Evolutionary conservation across 257 asterid genomes (phyloP).

Genomic region (Rhazya stricta): DNA sequence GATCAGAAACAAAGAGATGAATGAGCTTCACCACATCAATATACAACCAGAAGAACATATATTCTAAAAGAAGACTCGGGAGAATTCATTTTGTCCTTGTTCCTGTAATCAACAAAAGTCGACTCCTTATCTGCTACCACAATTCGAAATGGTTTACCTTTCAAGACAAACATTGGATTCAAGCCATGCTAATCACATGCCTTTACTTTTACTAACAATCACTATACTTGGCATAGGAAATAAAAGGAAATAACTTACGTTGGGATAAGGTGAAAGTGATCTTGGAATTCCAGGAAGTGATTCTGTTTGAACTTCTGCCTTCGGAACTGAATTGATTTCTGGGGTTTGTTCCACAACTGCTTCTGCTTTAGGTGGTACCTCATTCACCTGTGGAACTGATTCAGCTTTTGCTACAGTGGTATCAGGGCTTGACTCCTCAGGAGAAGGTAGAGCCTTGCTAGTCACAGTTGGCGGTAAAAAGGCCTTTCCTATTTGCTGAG

Average conservation of each 20-base stretch:
- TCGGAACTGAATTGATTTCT: slow-evolving; percentile 52
- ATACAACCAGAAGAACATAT: neutral
- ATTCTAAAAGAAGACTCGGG: neutral
- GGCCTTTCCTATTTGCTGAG: slow-evolving; percentile 84
- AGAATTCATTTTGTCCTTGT: neutral
- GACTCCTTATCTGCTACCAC: neutral
- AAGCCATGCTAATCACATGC: neutral
- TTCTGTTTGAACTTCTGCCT: slow-evolving; percentile 44
- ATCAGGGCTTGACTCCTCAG: slow-evolving; percentile 36
- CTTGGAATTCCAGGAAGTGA: slow-evolving; percentile 42
- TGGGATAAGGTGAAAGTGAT: slow-evolving; percentile 87
- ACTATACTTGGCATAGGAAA: neutral
- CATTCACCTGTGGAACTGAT: slow-evolving; percentile 30
- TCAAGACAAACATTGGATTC: neutral
- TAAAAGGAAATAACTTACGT: slow-evolving; percentile 38
- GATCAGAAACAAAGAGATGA: neutral
- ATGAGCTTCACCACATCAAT: neutral
- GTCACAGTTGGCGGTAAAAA: slow-evolving; percentile 52
- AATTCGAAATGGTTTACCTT: neutral
- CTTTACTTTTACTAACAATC: neutral
- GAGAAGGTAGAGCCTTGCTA: slow-evolving; percentile 60
- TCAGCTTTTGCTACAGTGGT: slow-evolving; percentile 32
- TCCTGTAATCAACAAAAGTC: neutral
- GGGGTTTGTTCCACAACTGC: slow-evolving; percentile 40
- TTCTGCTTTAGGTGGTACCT: slow-evolving; percentile 33